Evolutionary conservation across 139 green algal species (phyloP), one percentile per base, ranked within the genome.

Genomic region (Chlamydomonas schloesseri): DNA sequence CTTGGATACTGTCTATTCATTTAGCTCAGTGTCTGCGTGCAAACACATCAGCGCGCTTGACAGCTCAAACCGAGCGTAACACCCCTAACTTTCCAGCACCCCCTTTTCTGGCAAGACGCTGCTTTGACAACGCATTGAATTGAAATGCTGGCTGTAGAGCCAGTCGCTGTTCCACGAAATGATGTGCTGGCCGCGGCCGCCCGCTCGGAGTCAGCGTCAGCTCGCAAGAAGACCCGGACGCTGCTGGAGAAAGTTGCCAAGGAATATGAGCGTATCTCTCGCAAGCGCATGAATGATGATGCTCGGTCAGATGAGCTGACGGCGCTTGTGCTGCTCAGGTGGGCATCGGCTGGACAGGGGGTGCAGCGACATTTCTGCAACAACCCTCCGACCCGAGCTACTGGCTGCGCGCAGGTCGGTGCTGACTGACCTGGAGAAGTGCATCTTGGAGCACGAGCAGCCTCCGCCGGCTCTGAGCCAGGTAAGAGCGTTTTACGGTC

Each of bases 361-460:
- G 67, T 34, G 31, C 31, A 24, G 67, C 33, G 29, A 20, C 13
- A 24, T 50, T 46, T 73, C 14, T 50, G 33, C 67, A 24, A 47
- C 9, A 73, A 11, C 28, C 36, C 11, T 73, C 37, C 68, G 50
- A 26, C 36, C 26, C 23, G n/a, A 73, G 37, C 10, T 73, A 23
- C n/a, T 21, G 37, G 3, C 17, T 29, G 55, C 21, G 26, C 37
- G 18, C 15, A 82, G 75, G 75, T 83, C 77, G 37, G 18, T 64
- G 14, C n/a, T 83, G 21, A 42, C 42, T 28, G 62, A 73, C 36
- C 77, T 83, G 0, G 62, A 75, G n/a, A 28, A 21, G n/a, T 75
- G 46, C n/a, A 75, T 84, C 17, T 5, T 36, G 17, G 78, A 84
- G 64, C 50, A 75, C 31, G 46, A 84, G 5, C 50, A 75, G 23